Base-by-base conservation (phyloP, 257 asterid genomes). In the Echium plantagineum region DNA sequence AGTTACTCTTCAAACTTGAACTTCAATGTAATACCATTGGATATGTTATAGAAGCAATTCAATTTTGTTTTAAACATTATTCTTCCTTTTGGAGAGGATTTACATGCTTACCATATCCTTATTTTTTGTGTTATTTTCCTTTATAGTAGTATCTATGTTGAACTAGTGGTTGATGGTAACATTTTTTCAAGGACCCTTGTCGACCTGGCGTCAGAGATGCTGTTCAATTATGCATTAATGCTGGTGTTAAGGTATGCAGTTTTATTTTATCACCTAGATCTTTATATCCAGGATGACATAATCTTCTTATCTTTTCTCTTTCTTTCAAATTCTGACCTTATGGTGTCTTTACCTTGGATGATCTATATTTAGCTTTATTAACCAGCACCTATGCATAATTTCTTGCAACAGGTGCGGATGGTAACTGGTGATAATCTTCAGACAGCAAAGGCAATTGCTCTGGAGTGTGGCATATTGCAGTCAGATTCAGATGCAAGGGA, bases 351-450 rank as follows among this genome's bases (percentile, higher is more conserved):
- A 53, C 26, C 57, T n/a, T n/a, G n/a, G n/a, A 18, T 53, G 5
- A 13, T n/a, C 18, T 19, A 62, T 62, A 49, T 9, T 24, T 21
- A 10, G 30, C 32, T 35, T 13, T 26, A 54, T 24, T 49, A 21
- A 48, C 28, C 52, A 22, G 9, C 15, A n/a, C 30, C 31, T 46
- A 19, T 12, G 0, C 22, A n/a, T 15, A 21, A 31, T 52, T 32
- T 66, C 31, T 35, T 52, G 30, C 16, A 49, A n/a, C 66, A 91
- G 98, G 96, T 93, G 7, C 94, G 98, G 58, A 91, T 91, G 98
- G 98, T 88, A 49, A 91, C 98, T 26, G 98, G 98, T 46, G 98
- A 91, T 75, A 84, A 86, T 81, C 80, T 83, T 64, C 94, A 74
- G 74, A 91, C 98, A 51, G 98, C 98, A 51, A 80, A 54, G 66